Conservation (phyloP, 139 green algal species). For the Prasinococcaceae sp. region DNA sequence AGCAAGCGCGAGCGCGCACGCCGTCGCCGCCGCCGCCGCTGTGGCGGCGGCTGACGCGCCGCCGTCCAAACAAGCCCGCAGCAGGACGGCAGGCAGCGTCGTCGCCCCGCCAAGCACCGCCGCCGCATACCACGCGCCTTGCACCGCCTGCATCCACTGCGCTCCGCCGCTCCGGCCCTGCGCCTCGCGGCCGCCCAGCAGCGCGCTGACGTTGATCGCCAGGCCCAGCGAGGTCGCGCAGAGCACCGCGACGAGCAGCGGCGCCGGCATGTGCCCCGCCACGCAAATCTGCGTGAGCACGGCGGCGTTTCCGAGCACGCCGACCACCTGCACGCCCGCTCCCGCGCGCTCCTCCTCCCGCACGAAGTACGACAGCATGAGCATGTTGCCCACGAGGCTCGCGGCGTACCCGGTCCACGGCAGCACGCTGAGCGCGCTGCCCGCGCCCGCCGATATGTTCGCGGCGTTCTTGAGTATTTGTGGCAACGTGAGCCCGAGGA, state of each 20-base stretch:
- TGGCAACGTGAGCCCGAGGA: constrained; percentile 46
- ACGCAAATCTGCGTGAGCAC: constrained; percentile 30
- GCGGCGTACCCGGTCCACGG: constrained; percentile 29
- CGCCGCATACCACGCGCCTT: too few species aligned
- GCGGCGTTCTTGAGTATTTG: constrained; percentile 58
- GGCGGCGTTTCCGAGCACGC: constrained; percentile 7
- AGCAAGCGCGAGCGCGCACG: too few species aligned
- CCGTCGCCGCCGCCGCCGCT: too few species aligned
- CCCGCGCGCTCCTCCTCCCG: constrained; percentile 41
- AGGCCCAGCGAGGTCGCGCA: neutral
- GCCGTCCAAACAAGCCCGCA: too few species aligned
- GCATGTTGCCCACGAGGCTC: constrained; percentile 49
- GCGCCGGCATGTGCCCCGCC: constrained; percentile 28
- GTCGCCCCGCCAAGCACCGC: too few species aligned
- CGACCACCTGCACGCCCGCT: constrained; percentile 33
- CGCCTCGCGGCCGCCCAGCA: neutral
- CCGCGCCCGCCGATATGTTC: constrained; percentile 30
- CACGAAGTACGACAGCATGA: constrained; percentile 61
- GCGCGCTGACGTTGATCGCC: constrained; percentile 2
- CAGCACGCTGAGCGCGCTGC: constrained; percentile 7
- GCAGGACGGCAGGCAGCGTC: too few species aligned
- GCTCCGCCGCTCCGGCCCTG: neutral
- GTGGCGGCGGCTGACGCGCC: too few species aligned
- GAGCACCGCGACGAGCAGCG: constrained; percentile 17
- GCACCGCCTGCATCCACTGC: neutral